Conservation (phyloP, 2,329 filamentous ascomycete species). For the Calonectria multiphialidica region DNA sequence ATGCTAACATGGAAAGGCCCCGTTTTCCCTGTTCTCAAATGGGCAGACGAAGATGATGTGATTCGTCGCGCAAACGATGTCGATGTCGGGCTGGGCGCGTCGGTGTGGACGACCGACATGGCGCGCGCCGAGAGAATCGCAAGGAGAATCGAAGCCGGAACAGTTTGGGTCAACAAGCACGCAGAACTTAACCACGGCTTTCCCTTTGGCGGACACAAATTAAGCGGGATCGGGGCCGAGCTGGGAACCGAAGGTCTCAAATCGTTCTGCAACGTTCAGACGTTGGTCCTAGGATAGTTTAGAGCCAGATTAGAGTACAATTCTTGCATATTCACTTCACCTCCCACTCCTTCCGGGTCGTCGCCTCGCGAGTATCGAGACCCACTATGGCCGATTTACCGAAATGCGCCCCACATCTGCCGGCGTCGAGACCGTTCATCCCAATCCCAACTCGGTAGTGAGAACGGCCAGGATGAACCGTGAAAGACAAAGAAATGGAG, state of each 20-base stretch:
- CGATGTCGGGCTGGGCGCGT: slow-evolving; percentile 1
- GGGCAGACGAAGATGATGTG: not conserved
- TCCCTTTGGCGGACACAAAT: slow-evolving; percentile 7
- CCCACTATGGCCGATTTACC: too few species aligned
- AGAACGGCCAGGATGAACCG: too few species aligned
- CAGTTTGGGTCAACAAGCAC: slow-evolving; percentile 6
- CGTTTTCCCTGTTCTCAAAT: not conserved
- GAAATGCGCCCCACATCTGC: too few species aligned
- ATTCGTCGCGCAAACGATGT: not conserved
- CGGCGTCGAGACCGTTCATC: too few species aligned
- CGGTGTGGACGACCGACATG: slow-evolving; percentile 1
- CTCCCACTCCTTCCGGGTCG: too few species aligned
- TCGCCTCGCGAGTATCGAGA: too few species aligned
- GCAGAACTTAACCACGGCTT: not conserved
- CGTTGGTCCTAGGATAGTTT: not conserved
- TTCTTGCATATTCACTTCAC: too few species aligned
- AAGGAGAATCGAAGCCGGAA: not conserved
- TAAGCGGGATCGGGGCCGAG: slow-evolving; percentile 5
- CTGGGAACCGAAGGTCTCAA: not conserved
- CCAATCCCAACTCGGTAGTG: too few species aligned
- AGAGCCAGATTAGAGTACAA: too few species aligned
- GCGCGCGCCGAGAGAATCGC: not conserved
- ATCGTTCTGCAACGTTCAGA: not conserved
- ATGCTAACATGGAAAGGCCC: not conserved
- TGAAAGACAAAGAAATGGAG: too few species aligned